Evolutionary conservation across 257 asterid genomes (phyloP).

Genomic region (Scutellaria baicalensis): DNA sequence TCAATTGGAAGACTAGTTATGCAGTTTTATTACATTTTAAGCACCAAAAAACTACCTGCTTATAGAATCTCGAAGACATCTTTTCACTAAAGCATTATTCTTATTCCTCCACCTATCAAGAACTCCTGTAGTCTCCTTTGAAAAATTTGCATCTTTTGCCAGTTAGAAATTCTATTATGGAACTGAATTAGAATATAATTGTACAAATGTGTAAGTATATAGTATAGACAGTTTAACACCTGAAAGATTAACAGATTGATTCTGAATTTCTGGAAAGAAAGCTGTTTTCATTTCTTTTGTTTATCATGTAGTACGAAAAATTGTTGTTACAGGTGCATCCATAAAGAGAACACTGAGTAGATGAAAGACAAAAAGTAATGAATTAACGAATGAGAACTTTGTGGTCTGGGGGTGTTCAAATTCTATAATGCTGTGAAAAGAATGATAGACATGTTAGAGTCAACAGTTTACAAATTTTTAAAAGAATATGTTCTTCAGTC

Average conservation of each 20-base stretch:
- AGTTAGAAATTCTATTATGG: neutral
- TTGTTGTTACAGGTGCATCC: neutral
- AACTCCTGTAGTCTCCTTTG: neutral
- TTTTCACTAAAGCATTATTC: neutral
- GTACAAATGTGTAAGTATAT: neutral
- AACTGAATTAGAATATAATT: neutral
- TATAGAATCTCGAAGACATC: neutral
- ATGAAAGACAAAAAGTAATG: neutral
- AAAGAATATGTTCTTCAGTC: neutral
- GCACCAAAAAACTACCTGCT: neutral
- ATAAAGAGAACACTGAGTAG: neutral
- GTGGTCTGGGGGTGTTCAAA: neutral
- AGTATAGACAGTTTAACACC: neutral
- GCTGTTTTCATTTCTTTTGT: too few relatives aligned
- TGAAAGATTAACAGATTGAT: neutral
- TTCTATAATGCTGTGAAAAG: neutral
- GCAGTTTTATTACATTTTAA: neutral
- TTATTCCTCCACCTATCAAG: neutral
- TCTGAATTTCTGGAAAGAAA: too few relatives aligned
- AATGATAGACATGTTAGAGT: neutral
- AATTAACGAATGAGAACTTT: neutral
- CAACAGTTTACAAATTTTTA: neutral
- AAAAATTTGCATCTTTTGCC: neutral
- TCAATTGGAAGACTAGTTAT: neutral
- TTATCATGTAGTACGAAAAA: neutral